These are phyloP conservation scores for Pilasporangium apinafurcum DNA, from an alignment of 352 stramenopile genomes.

Conservation along the genomic window DNA sequence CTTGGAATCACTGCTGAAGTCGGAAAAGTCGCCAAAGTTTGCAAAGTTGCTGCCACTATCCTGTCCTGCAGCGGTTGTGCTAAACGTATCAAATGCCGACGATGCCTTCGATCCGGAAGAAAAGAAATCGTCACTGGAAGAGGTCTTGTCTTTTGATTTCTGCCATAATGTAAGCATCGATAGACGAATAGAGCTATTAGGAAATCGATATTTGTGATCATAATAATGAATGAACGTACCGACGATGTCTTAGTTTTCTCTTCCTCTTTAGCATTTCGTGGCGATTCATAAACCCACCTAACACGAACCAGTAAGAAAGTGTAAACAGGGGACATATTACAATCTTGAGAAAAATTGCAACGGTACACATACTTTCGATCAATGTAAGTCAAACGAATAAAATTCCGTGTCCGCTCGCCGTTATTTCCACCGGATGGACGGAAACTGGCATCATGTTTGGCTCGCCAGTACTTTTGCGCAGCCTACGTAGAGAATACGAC, in stretches of 20 bases:
- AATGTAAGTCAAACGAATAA: constrained; percentile 85
- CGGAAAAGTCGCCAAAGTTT: constrained; percentile 72
- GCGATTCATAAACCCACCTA: constrained; percentile 80
- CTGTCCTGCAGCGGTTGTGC: constrained; percentile 5
- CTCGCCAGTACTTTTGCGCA: constrained; percentile 81
- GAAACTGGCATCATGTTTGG: constrained; percentile 77
- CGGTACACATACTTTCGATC: constrained; percentile 62
- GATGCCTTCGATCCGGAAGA: constrained; percentile 12
- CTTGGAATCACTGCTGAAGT: constrained; percentile 39
- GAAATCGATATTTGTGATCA: too few species aligned
- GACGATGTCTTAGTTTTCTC: constrained; percentile 22
- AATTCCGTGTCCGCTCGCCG: constrained; percentile 83
- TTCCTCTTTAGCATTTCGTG: constrained; percentile 39
- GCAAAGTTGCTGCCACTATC: constrained; percentile 32
- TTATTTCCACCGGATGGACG: constrained; percentile 64
- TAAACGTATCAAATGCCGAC: constrained; percentile 29
- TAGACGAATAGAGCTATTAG: background rate
- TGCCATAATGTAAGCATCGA: constrained; percentile 4
- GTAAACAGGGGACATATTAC: background rate
- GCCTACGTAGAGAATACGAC: constrained; percentile 20
- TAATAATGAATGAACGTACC: constrained; percentile 15
- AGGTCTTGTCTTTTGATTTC: constrained; percentile 36
- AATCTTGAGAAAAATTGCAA: background rate
- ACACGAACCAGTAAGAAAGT: background rate
- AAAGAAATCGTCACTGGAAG: constrained; percentile 35